Percentiles rank a stretch among this genome's conserved stretches.
phyloP scores from a whole-genome alignment of 1,139 yeast genomes.

The Spathaspora sp. region DNA sequence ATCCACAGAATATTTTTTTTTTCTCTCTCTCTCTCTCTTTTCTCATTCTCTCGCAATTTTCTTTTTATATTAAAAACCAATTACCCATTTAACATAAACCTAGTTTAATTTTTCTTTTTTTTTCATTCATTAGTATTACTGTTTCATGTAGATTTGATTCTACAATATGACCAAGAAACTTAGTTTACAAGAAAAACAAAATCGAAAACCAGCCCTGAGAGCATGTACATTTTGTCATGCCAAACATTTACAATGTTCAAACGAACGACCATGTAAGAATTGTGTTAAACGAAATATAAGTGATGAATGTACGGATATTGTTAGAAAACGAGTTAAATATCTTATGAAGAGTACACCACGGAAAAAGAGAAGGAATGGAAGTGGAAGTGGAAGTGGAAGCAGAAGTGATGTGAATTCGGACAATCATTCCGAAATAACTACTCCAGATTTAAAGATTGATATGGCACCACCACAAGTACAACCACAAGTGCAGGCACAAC shows the following conservation, averaged over 20 bases:
- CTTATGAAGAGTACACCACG: conserved; percentile 16
- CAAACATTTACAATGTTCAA: conserved; percentile 67
- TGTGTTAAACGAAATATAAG: conserved; percentile 62
- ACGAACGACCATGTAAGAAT: conserved; percentile 65
- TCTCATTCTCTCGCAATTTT: not conserved
- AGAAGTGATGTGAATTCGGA: not conserved
- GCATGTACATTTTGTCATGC: conserved; percentile 73
- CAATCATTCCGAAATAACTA: not conserved
- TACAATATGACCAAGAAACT: conserved; percentile 58
- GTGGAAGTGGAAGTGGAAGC: not conserved
- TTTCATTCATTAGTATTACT: not conserved
- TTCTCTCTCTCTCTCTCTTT: not conserved
- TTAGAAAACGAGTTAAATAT: conserved; percentile 54
- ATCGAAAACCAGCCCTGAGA: conserved; percentile 59
- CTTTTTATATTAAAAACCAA: not conserved
- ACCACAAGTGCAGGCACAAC: not conserved
- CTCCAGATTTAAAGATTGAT: not conserved
- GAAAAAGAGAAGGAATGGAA: not conserved
- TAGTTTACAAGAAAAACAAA: conserved; percentile 50
- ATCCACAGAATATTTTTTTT: not conserved
- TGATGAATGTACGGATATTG: conserved; percentile 57
- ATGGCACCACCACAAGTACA: not conserved
- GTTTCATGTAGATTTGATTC: not conserved
- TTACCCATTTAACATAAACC: too few species aligned
- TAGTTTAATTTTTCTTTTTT: not conserved